These are phyloP conservation scores for Coemansia sp. DNA, from an alignment of 192 early-diverging fungal genomes.

Conservation along the genomic window DNA sequence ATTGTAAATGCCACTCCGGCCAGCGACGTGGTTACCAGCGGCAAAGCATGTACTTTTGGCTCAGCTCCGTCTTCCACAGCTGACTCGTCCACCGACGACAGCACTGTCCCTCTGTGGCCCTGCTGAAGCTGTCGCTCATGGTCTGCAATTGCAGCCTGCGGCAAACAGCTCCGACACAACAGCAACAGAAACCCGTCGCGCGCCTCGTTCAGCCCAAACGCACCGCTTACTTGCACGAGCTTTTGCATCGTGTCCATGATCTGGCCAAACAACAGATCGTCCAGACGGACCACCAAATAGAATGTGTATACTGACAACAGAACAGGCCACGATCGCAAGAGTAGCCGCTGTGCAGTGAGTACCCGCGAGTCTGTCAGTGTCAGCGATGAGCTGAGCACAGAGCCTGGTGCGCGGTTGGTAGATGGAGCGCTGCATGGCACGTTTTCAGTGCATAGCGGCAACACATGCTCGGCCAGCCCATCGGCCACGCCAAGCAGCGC, in stretches of 20 bases:
- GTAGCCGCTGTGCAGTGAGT: slow-evolving; percentile 67
- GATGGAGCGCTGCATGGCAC: slow-evolving; percentile 14
- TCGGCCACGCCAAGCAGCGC: slow-evolving; percentile 72
- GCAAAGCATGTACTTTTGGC: slow-evolving; percentile 8
- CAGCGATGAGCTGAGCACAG: slow-evolving; percentile 55
- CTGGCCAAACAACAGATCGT: slow-evolving; percentile 78
- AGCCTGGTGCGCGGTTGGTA: slow-evolving; percentile 56
- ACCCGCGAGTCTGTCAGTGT: slow-evolving; percentile 1
- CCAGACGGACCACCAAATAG: slow-evolving; percentile 72
- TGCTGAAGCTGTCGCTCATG: slow-evolving; percentile 28
- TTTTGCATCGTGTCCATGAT: slow-evolving; percentile 70
- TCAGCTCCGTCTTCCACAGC: background rate
- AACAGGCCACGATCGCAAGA: slow-evolving; percentile 76
- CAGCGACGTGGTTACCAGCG: slow-evolving; percentile 31
- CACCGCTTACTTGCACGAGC: slow-evolving; percentile 77
- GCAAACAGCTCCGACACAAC: slow-evolving; percentile 83
- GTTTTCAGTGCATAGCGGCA: slow-evolving; percentile 55
- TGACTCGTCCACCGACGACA: background rate
- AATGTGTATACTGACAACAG: slow-evolving; percentile 76
- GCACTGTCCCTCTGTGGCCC: background rate
- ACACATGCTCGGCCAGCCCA: slow-evolving; percentile 62
- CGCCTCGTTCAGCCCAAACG: slow-evolving; percentile 72
- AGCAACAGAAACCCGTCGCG: slow-evolving; percentile 83
- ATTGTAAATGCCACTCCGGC: slow-evolving; percentile 48
- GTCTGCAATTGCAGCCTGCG: slow-evolving; percentile 50